Conservation (phyloP, 495 filamentous ascomycete species). For the Tuber microsphaerosporum region DNA sequence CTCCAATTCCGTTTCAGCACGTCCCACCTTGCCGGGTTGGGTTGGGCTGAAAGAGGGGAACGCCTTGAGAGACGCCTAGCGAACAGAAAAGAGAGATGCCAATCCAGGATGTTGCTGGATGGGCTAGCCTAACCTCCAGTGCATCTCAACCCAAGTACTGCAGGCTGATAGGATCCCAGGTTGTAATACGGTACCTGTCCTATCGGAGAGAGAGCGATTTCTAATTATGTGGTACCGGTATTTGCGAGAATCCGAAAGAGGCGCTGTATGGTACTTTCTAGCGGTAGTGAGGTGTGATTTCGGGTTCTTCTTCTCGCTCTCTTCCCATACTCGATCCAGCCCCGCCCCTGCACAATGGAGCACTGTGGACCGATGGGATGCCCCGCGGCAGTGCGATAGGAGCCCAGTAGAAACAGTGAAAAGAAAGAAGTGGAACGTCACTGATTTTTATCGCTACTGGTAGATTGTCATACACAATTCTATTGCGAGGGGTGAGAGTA, state of each 20-base stretch:
- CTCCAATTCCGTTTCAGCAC: neutral
- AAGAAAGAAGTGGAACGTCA: neutral
- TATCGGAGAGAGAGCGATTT: neutral
- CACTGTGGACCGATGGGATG: neutral
- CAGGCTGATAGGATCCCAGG: neutral
- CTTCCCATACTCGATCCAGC: neutral
- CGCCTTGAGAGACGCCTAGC: neutral
- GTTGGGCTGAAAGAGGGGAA: neutral
- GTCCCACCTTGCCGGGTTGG: neutral
- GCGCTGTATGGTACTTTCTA: neutral
- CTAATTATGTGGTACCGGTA: neutral
- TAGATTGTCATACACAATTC: neutral
- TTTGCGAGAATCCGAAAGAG: neutral
- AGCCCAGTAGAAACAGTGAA: neutral
- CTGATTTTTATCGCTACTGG: neutral
- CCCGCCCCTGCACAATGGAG: neutral
- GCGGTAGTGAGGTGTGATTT: neutral
- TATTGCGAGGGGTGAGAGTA: neutral
- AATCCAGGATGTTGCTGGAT: neutral
- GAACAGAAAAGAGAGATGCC: neutral
- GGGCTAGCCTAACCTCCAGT: neutral
- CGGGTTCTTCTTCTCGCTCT: neutral
- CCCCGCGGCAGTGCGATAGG: neutral
- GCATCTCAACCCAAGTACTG: neutral
- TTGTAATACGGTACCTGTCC: neutral